Conservation (phyloP, 2,329 filamentous ascomycete species). For the Clarireedia paspali region DNA sequence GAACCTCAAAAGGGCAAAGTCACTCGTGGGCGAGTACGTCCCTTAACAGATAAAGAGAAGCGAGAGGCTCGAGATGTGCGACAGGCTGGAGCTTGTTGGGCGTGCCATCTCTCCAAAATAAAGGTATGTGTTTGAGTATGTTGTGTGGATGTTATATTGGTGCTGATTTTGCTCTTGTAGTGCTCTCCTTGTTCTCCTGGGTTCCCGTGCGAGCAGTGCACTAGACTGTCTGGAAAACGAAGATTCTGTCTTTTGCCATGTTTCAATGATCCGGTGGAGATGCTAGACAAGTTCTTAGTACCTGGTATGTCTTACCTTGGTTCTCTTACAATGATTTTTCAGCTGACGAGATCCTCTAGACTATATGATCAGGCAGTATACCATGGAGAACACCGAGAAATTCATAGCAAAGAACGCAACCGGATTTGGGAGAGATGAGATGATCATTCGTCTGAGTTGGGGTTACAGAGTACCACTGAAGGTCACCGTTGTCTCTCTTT, state of each 20-base stretch:
- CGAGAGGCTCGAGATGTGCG: slow-evolving; percentile 26
- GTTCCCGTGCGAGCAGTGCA: slow-evolving; percentile 27
- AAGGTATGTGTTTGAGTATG: slow-evolving; percentile 15
- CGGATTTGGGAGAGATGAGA: slow-evolving; percentile 21
- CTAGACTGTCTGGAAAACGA: slow-evolving; percentile 24
- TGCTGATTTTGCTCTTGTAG: slow-evolving; percentile 6
- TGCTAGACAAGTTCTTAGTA: slow-evolving; percentile 23
- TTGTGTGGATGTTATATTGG: neutral
- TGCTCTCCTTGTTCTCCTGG: slow-evolving; percentile 28
- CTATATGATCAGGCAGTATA: slow-evolving; percentile 25
- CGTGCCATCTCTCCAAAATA: slow-evolving; percentile 29
- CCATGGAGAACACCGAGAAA: slow-evolving; percentile 21
- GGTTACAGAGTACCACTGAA: slow-evolving; percentile 20
- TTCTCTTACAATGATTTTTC: neutral
- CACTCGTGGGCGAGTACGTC: slow-evolving; percentile 21
- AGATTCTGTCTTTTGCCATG: slow-evolving; percentile 27
- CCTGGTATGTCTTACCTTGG: slow-evolving; percentile 17
- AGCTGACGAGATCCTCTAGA: slow-evolving; percentile 15
- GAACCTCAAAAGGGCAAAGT: slow-evolving; percentile 19
- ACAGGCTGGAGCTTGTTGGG: slow-evolving; percentile 28
- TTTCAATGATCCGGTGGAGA: slow-evolving; percentile 28
- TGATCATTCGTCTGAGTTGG: slow-evolving; percentile 23
- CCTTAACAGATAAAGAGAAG: slow-evolving; percentile 26
- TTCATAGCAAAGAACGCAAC: slow-evolving; percentile 23
- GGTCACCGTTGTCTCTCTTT: slow-evolving; percentile 23